phyloP scores from a whole-genome alignment of 73 alveolate genomes.

The Breviolum minutum region DNA sequence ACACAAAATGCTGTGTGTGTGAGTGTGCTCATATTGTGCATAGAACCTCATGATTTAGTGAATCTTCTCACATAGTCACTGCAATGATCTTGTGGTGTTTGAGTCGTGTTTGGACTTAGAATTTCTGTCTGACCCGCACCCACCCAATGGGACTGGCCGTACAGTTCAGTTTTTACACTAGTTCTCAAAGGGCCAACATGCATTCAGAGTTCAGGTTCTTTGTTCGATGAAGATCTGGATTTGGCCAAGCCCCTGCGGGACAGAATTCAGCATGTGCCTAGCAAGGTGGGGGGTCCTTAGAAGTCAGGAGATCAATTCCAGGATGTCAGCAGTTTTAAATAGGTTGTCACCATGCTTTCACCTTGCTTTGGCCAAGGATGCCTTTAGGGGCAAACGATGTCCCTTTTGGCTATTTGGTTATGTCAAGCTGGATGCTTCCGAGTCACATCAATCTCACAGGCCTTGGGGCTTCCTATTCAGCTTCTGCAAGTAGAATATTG shows the following conservation, averaged over 20 bases:
- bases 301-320: no score
- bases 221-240: slow-evolving; percentile 10
- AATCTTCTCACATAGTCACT: no score
- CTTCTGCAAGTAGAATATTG: background rate
- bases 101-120: background rate
- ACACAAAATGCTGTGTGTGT: background rate
- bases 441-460: slow-evolving; percentile 55
- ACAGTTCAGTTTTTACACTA: background rate
- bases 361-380: background rate
- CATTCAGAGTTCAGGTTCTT: background rate
- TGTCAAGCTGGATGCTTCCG: slow-evolving; percentile 6
- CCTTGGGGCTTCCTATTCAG: background rate
- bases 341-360: background rate
- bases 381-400: slow-evolving; percentile 40
- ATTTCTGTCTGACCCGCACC: background rate
- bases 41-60: no score
- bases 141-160: no score
- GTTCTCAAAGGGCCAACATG: background rate
- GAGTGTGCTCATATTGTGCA: background rate
- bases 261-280: background rate
- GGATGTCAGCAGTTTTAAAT: no score
- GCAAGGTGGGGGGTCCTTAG: slow-evolving; percentile 8
- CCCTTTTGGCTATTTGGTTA: slow-evolving; percentile 40
- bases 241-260: slow-evolving; percentile 21
- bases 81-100: no score